Evolutionary conservation across 1,284 basidiomycete species (phyloP).

Genomic region (Rhodotorula sp.): DNA sequence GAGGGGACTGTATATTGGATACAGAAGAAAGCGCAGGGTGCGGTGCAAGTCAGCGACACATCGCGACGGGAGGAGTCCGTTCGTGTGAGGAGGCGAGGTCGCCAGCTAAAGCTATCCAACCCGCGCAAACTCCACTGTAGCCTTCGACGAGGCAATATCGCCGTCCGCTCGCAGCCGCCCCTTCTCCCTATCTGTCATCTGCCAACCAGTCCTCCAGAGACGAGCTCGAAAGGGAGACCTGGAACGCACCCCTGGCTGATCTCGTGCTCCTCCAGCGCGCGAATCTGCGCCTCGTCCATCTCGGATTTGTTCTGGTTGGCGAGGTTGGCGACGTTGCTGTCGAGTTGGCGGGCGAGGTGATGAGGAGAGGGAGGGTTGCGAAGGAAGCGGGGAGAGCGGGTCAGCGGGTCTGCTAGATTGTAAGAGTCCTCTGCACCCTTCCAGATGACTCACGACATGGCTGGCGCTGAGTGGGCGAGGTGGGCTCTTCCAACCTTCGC

Average conservation of each 20-base stretch:
- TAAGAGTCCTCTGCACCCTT: too few relatives aligned
- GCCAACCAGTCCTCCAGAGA: neutral
- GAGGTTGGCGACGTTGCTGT: conserved; percentile 3
- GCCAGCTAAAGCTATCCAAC: too few relatives aligned
- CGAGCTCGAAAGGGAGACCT: neutral
- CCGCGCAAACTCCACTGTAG: neutral
- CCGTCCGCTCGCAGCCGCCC: neutral
- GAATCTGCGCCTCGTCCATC: conserved; percentile 92
- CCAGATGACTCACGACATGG: neutral
- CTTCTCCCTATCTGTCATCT: neutral
- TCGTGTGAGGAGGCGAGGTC: too few relatives aligned
- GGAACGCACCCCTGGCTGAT: conserved; percentile 66
- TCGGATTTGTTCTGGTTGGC: conserved; percentile 67
- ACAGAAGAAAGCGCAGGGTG: neutral
- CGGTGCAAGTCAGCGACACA: neutral
- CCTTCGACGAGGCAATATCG: neutral
- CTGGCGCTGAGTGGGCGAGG: neutral
- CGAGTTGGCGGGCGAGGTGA: conserved; percentile 2
- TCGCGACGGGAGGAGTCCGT: neutral
- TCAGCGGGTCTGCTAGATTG: neutral
- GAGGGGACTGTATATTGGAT: conserved; percentile 58
- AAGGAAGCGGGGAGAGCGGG: neutral
- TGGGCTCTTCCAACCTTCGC: too few relatives aligned
- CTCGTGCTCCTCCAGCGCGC: conserved; percentile 93
- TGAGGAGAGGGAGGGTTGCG: neutral